Percentiles rank a stretch among this genome's conserved stretches.
These are phyloP conservation scores for Eucalyptus pauciflora DNA, from an alignment of 345 rosid genomes.

Conservation along the genomic window DNA sequence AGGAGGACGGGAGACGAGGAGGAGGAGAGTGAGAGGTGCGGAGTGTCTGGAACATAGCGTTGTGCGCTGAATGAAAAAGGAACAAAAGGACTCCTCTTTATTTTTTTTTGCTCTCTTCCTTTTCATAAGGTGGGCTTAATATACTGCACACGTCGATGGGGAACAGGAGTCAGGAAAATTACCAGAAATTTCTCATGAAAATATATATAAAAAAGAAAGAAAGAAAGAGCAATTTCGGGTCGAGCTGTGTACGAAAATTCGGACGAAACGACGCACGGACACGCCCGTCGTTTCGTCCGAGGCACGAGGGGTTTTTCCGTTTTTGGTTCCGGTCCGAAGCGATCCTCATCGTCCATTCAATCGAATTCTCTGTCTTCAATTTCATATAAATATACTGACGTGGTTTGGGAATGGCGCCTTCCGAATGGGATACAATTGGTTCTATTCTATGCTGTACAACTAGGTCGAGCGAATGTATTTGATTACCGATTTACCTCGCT, in stretches of 20 bases:
- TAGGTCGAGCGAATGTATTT: not conserved
- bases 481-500: not conserved
- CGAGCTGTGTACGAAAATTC: not conserved
- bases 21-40: not conserved
- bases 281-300: not conserved
- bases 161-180: not conserved
- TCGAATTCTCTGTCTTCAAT: not conserved
- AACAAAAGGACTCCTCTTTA: not conserved
- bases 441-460: accelerated
- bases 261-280: not conserved
- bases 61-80: not conserved
- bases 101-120: not conserved
- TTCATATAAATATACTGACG: no score
- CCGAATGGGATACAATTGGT: not conserved
- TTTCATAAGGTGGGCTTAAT: not conserved
- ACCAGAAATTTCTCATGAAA: not conserved
- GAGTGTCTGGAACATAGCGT: not conserved
- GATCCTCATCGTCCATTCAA: not conserved
- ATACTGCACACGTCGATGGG: not conserved
- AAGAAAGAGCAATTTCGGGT: not conserved
- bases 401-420: no score
- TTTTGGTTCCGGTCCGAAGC: not conserved
- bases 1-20: not conserved
- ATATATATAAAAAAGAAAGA: not conserved
- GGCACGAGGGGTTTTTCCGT: not conserved